phyloP scores from a whole-genome alignment of 73 alveolate species.

The Strombidium stylifer region DNA sequence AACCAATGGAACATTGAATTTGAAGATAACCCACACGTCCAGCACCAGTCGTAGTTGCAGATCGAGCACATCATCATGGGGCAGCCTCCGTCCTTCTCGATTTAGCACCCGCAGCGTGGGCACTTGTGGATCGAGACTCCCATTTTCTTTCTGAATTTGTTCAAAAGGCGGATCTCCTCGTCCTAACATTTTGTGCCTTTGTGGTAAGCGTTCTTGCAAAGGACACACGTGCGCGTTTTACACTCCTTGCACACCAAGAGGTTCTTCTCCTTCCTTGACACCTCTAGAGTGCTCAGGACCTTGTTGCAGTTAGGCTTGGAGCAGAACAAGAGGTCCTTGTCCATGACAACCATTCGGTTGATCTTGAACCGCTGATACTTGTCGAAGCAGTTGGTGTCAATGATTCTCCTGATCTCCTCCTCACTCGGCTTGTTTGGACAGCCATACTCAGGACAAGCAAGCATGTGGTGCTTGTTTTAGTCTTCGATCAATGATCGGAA shows the following conservation, averaged over 20 bases:
- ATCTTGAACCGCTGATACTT: background rate
- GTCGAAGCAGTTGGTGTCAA: background rate
- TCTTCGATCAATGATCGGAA: background rate
- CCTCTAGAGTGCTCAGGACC: background rate
- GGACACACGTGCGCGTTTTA: background rate
- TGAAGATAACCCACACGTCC: constrained; percentile 39
- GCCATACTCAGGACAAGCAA: background rate
- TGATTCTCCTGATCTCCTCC: background rate
- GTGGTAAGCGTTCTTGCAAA: background rate
- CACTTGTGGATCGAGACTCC: background rate
- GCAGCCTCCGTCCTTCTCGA: constrained; percentile 25
- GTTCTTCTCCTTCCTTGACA: background rate
- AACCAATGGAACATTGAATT: too few relatives aligned
- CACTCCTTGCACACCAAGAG: constrained; percentile 7
- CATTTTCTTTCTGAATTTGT: background rate
- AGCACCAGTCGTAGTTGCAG: constrained; percentile 27
- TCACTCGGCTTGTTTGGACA: background rate
- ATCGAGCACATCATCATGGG: constrained; percentile 7
- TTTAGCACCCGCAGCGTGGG: constrained; percentile 2
- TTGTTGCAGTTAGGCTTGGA: constrained; percentile 14
- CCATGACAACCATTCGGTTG: background rate
- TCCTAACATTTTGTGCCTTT: background rate
- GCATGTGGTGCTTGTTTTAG: background rate
- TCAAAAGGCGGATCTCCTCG: too few relatives aligned
- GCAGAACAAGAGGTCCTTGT: constrained; percentile 1